Evolutionary conservation across 2,329 filamentous ascomycete species (phyloP).

Genomic region (Hypoxylon sp.): DNA sequence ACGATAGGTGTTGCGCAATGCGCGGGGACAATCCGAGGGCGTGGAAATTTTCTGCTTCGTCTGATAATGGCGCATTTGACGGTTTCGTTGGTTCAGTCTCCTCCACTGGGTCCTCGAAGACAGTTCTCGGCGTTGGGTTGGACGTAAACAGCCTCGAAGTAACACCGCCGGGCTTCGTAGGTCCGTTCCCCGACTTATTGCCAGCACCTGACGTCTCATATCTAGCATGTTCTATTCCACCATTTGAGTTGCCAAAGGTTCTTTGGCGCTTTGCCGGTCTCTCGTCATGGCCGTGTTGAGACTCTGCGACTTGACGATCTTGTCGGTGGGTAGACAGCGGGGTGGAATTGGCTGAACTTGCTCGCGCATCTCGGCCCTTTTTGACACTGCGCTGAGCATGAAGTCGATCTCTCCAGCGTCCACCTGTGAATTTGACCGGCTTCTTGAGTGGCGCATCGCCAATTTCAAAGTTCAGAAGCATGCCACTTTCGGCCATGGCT

Average conservation of each 20-base stretch:
- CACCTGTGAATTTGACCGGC: conserved; percentile 82
- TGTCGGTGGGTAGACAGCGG: conserved; percentile 50
- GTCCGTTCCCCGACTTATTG: conserved; percentile 43
- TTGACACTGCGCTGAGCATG: conserved; percentile 78
- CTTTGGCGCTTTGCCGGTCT: conserved; percentile 64
- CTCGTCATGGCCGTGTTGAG: conserved; percentile 48
- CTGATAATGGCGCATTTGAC: conserved; percentile 90
- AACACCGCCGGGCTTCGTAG: conserved; percentile 61
- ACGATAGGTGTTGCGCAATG: conserved; percentile 84
- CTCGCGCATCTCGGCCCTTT: conserved; percentile 49
- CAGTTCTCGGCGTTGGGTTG: conserved; percentile 82
- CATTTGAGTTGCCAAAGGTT: conserved; percentile 46
- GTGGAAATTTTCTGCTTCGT: conserved; percentile 88
- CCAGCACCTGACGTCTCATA: conserved; percentile 54
- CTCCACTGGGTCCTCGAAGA: conserved; percentile 65
- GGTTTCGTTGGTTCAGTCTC: conserved; percentile 75
- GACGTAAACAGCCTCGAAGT: conserved; percentile 94
- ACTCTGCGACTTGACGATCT: conserved; percentile 18
- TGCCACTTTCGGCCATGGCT: conserved; percentile 91
- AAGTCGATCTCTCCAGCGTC: conserved; percentile 91
- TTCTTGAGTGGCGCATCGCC: conserved; percentile 75
- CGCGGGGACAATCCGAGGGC: conserved; percentile 85
- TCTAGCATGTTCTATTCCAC: conserved; percentile 40
- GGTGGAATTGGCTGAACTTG: conserved; percentile 53
- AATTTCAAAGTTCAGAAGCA: conserved; percentile 93